These are phyloP conservation scores for Trichoderma endophyticum DNA, from an alignment of 2,329 filamentous ascomycete species.

Conservation along the genomic window DNA sequence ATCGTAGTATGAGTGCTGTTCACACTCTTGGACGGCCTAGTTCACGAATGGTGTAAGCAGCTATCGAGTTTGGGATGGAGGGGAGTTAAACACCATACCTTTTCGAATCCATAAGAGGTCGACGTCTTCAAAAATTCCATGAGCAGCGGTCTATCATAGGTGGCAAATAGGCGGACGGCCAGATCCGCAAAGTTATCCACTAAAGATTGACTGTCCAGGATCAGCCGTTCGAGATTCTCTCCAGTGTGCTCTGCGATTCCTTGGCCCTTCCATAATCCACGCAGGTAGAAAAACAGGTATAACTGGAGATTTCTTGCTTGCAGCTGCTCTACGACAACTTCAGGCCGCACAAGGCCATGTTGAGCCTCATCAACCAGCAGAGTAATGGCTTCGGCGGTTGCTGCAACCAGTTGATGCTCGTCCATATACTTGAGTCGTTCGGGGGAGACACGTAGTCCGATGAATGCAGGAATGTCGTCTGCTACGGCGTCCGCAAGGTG, in stretches of 20 bases:
- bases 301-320: constrained; percentile 62
- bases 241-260: constrained; percentile 53
- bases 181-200: constrained; percentile 86
- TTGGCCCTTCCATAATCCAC: constrained; percentile 78
- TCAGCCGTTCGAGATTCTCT: constrained; percentile 54
- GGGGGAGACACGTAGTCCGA: constrained; percentile 78
- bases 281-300: constrained; percentile 90
- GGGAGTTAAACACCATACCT: constrained; percentile 37
- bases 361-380: constrained; percentile 88
- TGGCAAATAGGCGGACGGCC: constrained; percentile 80
- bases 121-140: constrained; percentile 85
- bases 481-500: constrained; percentile 86
- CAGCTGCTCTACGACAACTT: constrained; percentile 75
- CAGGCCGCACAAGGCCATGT: constrained; percentile 77
- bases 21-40: constrained; percentile 72
- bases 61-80: constrained; percentile 19
- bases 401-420: constrained; percentile 68
- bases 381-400: constrained; percentile 78
- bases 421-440: constrained; percentile 64
- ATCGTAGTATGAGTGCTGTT: constrained; percentile 74
- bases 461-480: constrained; percentile 86
- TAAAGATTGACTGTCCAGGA: constrained; percentile 61
- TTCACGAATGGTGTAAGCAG: not conserved
- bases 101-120: constrained; percentile 84
- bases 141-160: constrained; percentile 73